Evolutionary conservation across 78 protist genomes (phyloP), one percentile per base, ranked within the genome.

Genomic region (Dictyostelium citrinum): DNA sequence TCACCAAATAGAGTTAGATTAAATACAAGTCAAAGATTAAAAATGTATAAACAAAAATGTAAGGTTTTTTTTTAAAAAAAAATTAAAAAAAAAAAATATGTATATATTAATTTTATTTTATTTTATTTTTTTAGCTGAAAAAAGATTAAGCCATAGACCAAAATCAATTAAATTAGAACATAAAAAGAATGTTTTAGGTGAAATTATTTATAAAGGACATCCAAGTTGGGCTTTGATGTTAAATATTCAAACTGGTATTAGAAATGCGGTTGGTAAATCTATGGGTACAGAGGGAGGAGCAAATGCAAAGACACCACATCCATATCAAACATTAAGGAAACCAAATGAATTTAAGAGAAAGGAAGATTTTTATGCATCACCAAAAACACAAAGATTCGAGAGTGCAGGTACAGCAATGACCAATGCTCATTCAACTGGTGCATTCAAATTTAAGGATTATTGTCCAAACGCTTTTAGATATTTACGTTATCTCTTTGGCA

Each of bases 391-490:
- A 9, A 46, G 84, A 61, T 91, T 84, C 39, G 90, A 80, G 10
- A 24, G 75, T n/a, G 83, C 76, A 12, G 95, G 95, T 3, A 71
- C 90, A 0, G 37, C 79, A 17, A 81, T 37, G 46, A 91, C 95
- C 7, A 82, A 91, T 39, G 91, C 95, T n/a, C 95, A 91, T n/a
- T 64, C 78, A 22, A 91, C 95, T 24, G 95, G 95, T 16, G 49
- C 90, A 24, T 96, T 96, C 51, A 90, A 83, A 45, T 96, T 96
- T 76, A 93, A 82, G 37, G 81, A 93, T 24, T 96, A 96, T 29
- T 95, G 96, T 58, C 98, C 98, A 39, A 39, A 43, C 16, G 98
- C 95, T 1, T 96, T 93, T 46, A 37, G 95, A 39, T 75, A 94
- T 67, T 75, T 94, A 20, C 64, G 96, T 35, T 90, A 82, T 68